Percentiles rank a stretch among this genome's conserved stretches.
Evolutionary conservation across 257 asterid genomes (phyloP).

Genomic region (Penstemon newberryi): DNA sequence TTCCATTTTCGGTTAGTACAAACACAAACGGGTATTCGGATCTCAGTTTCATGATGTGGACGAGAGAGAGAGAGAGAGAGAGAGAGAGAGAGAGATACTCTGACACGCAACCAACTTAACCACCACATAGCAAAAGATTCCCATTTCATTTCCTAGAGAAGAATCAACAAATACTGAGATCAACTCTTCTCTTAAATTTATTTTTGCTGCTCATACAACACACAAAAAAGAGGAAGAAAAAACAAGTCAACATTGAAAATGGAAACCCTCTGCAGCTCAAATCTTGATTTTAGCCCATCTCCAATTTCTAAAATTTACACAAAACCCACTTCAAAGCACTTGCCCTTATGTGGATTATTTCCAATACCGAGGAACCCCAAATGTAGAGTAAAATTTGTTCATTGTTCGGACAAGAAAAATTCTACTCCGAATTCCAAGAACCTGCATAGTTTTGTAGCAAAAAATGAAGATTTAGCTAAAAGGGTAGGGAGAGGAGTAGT

Average conservation of each 20-base stretch:
- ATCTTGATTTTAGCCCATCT: constrained; percentile 44
- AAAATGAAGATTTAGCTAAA: constrained; percentile 39
- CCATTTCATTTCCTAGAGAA: constrained; percentile 31
- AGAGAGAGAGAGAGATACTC: constrained; percentile 29
- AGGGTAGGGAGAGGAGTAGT: constrained; percentile 55
- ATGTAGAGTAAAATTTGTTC: constrained; percentile 25
- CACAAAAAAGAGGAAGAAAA: not conserved
- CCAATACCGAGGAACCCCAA: constrained; percentile 28
- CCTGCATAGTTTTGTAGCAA: constrained; percentile 6
- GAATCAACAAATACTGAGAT: not conserved
- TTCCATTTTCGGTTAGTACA: too few relatives aligned
- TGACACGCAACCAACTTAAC: constrained; percentile 51
- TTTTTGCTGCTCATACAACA: not conserved
- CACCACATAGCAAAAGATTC: constrained; percentile 68
- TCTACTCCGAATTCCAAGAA: constrained; percentile 18
- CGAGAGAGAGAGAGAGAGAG: constrained; percentile 32
- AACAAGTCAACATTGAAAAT: constrained; percentile 30
- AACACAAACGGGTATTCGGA: too few relatives aligned
- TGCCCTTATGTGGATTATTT: constrained; percentile 36
- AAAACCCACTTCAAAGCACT: constrained; percentile 44
- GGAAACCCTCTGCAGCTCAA: constrained; percentile 56
- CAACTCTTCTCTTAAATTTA: not conserved
- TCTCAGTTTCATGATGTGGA: too few relatives aligned
- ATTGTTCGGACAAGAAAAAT: constrained; percentile 30
- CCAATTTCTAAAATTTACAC: constrained; percentile 38